Evolutionary conservation across 75 land plant genomes (phyloP).

Genomic region (Picea glauca): DNA sequence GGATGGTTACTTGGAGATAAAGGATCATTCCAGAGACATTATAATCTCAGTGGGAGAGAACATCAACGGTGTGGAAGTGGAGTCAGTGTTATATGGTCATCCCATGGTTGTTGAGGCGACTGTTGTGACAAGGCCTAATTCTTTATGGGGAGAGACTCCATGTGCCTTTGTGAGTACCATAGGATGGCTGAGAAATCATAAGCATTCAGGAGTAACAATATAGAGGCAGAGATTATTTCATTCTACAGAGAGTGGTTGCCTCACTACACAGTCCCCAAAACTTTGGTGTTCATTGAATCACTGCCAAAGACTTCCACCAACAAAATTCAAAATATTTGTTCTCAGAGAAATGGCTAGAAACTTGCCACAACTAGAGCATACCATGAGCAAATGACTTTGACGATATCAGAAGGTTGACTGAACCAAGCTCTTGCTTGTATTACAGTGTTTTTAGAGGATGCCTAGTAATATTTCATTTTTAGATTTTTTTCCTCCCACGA

Average conservation of each 20-base stretch:
- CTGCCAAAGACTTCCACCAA: constrained; percentile 63
- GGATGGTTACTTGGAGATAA: constrained; percentile 70
- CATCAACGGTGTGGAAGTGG: constrained; percentile 38
- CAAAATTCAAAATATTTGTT: constrained; percentile 53
- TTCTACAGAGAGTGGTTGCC: constrained; percentile 55
- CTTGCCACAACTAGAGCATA: too few relatives aligned
- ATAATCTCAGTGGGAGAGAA: constrained; percentile 84
- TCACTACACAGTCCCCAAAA: constrained; percentile 65
- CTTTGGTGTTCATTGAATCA: constrained; percentile 47
- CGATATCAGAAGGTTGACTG: too few relatives aligned
- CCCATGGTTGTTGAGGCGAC: constrained; percentile 76
- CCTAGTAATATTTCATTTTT: too few relatives aligned
- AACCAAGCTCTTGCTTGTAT: too few relatives aligned
- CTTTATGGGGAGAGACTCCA: constrained; percentile 87
- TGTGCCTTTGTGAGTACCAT: constrained; percentile 70
- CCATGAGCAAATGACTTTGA: too few relatives aligned
- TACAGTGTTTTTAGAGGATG: too few relatives aligned
- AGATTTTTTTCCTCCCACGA: too few relatives aligned
- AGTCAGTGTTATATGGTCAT: constrained; percentile 56
- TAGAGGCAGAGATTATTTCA: constrained; percentile 37
- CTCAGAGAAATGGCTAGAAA: too few relatives aligned
- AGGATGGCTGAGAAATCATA: too few relatives aligned
- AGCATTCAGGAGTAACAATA: too few relatives aligned
- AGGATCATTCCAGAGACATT: constrained; percentile 74
- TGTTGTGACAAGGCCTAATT: constrained; percentile 80